These are phyloP conservation scores for Loxodes magnus DNA, from an alignment of 73 alveolate species.

Conservation along the genomic window DNA sequence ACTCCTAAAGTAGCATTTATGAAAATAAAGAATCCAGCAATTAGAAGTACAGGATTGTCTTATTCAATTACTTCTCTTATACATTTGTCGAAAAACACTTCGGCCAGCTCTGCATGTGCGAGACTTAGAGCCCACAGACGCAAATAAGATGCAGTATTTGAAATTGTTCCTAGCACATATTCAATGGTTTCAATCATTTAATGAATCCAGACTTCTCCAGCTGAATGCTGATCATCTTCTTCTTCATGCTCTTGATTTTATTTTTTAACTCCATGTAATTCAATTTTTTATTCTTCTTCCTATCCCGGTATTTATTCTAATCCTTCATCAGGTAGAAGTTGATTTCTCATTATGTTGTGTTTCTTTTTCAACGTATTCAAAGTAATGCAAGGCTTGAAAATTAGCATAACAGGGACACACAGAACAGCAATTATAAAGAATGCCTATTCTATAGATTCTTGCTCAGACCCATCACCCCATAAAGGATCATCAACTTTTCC, in stretches of 20 bases:
- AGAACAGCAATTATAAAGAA: conserved; percentile 62
- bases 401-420: conserved; percentile 90
- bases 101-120: conserved; percentile 94
- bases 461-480: conserved; percentile 45
- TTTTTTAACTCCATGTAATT: conserved; percentile 2
- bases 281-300: conserved; percentile 13
- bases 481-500: conserved; percentile 83
- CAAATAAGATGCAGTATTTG: conserved; percentile 95
- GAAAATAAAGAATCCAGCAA: conserved; percentile 73
- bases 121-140: conserved; percentile 98
- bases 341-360: too few relatives aligned
- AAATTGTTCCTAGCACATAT: conserved; percentile 88
- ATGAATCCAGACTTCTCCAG: conserved; percentile 82
- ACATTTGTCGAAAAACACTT: conserved; percentile 90
- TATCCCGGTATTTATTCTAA: conserved; percentile 15
- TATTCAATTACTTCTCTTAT: conserved; percentile 58
- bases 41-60: conserved; percentile 45
- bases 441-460: conserved; percentile 47
- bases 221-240: conserved; percentile 38
- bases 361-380: conserved; percentile 21
- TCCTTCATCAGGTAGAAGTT: conserved; percentile 24
- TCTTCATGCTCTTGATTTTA: conserved; percentile 26
- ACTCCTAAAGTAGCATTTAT: conserved; percentile 70
- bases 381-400: conserved; percentile 76
- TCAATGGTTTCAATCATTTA: conserved; percentile 94